Conservation (phyloP, 805 yeast species). For the Starmera amethionina region DNA sequence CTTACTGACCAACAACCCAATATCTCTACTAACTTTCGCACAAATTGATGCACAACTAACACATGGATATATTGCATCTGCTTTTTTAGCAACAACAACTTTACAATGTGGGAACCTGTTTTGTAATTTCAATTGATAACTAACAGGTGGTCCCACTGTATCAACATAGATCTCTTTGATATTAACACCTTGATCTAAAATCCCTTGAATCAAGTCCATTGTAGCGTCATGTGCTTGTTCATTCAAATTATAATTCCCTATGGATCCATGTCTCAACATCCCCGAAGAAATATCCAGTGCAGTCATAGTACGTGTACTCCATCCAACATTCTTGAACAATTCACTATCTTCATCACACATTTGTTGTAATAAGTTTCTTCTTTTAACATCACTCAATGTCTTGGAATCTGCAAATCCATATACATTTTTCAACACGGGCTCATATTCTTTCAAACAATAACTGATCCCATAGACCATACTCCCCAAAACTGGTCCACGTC, state of each 20-base stretch:
- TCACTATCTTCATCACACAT: slow-evolving; percentile 41
- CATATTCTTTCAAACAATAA: slow-evolving; percentile 53
- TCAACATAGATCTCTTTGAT: slow-evolving; percentile 76
- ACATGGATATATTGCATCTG: slow-evolving; percentile 85
- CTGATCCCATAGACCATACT: slow-evolving; percentile 96
- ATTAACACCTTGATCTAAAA: slow-evolving; percentile 50
- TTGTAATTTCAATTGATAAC: slow-evolving; percentile 70
- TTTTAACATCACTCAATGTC: slow-evolving; percentile 60
- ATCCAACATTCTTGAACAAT: slow-evolving; percentile 58
- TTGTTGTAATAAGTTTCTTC: slow-evolving; percentile 50
- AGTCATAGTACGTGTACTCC: slow-evolving; percentile 78
- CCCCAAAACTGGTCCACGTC: slow-evolving; percentile 95
- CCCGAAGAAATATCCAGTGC: slow-evolving; percentile 83
- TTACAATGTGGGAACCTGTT: slow-evolving; percentile 56
- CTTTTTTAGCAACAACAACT: slow-evolving; percentile 86
- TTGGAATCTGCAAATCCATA: slow-evolving; percentile 94
- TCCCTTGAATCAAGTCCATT: slow-evolving; percentile 60
- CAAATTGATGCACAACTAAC: slow-evolving; percentile 93
- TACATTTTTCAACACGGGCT: slow-evolving; percentile 34
- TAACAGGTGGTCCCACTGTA: slow-evolving; percentile 92
- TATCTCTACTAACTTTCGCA: slow-evolving; percentile 93
- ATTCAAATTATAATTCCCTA: slow-evolving; percentile 55
- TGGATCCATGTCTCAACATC: slow-evolving; percentile 61
- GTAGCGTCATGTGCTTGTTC: slow-evolving; percentile 97
- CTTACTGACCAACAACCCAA: slow-evolving; percentile 32